These are phyloP conservation scores for Phytophthora parvispora DNA, from an alignment of 352 stramenopile genomes.

Conservation along the genomic window DNA sequence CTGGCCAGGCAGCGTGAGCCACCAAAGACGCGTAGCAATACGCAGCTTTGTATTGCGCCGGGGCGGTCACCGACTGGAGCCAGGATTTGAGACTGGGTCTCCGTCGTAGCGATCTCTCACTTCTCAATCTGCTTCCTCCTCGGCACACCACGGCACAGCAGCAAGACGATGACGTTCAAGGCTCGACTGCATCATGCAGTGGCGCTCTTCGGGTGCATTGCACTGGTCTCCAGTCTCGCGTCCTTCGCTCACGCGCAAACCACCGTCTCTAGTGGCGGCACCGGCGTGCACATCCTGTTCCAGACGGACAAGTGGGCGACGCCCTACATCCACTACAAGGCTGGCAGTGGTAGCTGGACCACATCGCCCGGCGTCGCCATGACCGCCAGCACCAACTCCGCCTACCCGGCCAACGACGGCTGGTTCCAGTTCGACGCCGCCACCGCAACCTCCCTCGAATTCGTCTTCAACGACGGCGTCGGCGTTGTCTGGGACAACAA, in stretches of 20 bases:
- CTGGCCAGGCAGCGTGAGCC: neutral
- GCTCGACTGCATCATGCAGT: conserved; percentile 4
- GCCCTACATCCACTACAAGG: conserved; percentile 30
- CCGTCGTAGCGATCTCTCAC: conserved; percentile 3
- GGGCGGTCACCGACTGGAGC: neutral
- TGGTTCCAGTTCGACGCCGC: conserved; percentile 36
- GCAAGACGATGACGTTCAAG: conserved; percentile 28
- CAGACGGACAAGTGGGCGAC: conserved; percentile 21
- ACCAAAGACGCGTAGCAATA: conserved; percentile 7
- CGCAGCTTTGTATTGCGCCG: neutral
- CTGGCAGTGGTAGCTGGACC: conserved; percentile 22
- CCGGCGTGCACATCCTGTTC: conserved; percentile 24
- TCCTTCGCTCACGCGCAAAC: conserved; percentile 13
- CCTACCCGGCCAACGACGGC: conserved; percentile 28
- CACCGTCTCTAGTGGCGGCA: conserved; percentile 4
- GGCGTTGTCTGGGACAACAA: conserved; percentile 46
- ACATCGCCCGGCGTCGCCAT: conserved; percentile 24
- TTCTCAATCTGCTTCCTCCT: conserved; percentile 26
- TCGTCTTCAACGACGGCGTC: conserved; percentile 44
- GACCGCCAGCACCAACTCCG: conserved; percentile 16
- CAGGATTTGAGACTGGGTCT: neutral
- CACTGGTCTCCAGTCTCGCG: conserved; percentile 16
- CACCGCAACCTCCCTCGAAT: conserved; percentile 29
- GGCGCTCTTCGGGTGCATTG: conserved; percentile 11
- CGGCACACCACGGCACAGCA: conserved; percentile 1